Base-by-base conservation (phyloP, 1,284 basidiomycete genomes). In the Heterobasidion occidentale region DNA sequence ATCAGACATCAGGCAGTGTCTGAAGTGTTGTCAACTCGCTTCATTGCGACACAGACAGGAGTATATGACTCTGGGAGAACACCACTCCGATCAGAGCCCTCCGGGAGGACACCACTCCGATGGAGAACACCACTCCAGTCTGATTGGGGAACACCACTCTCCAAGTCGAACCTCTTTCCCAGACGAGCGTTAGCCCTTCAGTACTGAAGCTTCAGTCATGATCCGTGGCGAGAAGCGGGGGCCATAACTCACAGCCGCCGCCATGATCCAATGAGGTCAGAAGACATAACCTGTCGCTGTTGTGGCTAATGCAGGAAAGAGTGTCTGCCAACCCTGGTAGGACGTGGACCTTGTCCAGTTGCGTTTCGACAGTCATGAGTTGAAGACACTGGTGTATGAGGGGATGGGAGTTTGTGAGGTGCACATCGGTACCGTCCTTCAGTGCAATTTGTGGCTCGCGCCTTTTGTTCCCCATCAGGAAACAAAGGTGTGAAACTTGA, bases 361-460 rank as follows among this genome's bases (percentile, higher is more conserved):
- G 15, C 8, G 34, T 17, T 42, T 17, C 15, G 12, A 20, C 33
- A 7, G 20, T 14, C 56, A 56, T 47, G 49, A 51, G 60, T 45
- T 42, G n/a, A 51, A 56, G 57, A 59, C 57, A 34, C 27, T 36
- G 57, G 60, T 61, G 62, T 55, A 59, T 33, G 56, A 60, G 58
- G 60, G 55, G 56, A 46, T 46, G 34, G 47, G 56, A 49, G 20
- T 2, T 14, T 34, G 50, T 52, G 47, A 56, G 34, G 55, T 56
- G 27, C 49, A 17, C 36, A 36, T 50, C 36, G 49, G 59, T 46
- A 55, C 62, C 59, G 69, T 67, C 70, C 74, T 77, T 79, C 49
- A 75, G 78, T 77, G 69, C 76, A 73, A 75, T 79, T 79, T 67
- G 76, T 72, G 71, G 77, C 74, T 72, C 75, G 65, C 61, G 64